Percentiles rank a stretch among this genome's conserved stretches.
Evolutionary conservation across 2,329 filamentous ascomycete species (phyloP).

Genomic region (Pseudogymnoascus sp.): DNA sequence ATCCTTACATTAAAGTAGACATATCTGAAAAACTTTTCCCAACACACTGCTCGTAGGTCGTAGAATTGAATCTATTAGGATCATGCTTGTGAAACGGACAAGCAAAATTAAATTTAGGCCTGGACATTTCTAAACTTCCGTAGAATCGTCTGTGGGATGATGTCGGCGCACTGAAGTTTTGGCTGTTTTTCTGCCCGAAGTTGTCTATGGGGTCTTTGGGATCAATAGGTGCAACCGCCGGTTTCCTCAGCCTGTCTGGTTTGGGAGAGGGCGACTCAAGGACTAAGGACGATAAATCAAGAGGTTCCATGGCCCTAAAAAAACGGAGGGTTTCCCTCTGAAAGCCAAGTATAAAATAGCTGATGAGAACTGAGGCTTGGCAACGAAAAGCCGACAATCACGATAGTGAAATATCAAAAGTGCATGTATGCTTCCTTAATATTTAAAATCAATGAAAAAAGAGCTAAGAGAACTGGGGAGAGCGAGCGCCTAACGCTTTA

Average conservation of each 20-base stretch:
- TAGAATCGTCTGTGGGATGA: not conserved
- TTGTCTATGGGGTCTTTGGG: too few species aligned
- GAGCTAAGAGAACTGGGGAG: not conserved
- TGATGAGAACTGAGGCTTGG: not conserved
- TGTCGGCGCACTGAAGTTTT: too few species aligned
- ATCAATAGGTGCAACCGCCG: not conserved
- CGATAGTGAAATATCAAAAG: not conserved
- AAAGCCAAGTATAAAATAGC: not conserved
- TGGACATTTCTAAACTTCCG: not conserved
- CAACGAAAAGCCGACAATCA: not conserved
- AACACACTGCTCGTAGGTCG: not conserved
- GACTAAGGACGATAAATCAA: not conserved
- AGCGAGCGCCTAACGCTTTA: not conserved
- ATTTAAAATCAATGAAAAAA: not conserved
- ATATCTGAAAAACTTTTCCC: conserved; percentile 9
- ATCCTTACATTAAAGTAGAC: conserved; percentile 13
- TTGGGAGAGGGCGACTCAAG: not conserved
- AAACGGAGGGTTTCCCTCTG: not conserved
- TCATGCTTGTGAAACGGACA: conserved; percentile 18
- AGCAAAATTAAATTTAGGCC: conserved; percentile 13
- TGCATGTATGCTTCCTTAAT: not conserved
- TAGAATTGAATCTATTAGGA: conserved; percentile 11
- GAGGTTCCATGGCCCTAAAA: not conserved
- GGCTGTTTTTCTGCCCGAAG: too few species aligned
- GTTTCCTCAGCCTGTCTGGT: not conserved